These are phyloP conservation scores for Skeletonema marinoi DNA, from an alignment of 108 stramenopile genomes.

Conservation along the genomic window DNA sequence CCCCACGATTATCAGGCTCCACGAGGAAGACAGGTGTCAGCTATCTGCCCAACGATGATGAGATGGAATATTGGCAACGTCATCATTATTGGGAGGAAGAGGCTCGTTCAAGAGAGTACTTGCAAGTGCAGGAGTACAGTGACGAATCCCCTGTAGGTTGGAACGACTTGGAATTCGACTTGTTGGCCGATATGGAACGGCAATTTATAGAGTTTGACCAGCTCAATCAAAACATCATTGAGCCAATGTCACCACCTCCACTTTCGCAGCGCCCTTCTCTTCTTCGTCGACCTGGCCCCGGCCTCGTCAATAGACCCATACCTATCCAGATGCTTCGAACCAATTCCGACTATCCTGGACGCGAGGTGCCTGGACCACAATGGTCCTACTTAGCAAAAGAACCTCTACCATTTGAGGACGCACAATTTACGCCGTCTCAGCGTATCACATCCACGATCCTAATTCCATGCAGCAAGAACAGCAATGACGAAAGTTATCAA, in stretches of 20 bases:
- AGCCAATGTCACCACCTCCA: not conserved
- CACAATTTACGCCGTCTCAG: not conserved
- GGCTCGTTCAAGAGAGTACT: not conserved
- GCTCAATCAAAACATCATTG: not conserved
- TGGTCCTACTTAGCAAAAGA: not conserved
- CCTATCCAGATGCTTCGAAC: not conserved
- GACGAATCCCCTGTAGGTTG: not conserved
- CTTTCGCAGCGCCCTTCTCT: not conserved
- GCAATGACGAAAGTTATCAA: not conserved
- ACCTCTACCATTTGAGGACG: not conserved
- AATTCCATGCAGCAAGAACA: not conserved
- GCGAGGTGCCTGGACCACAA: not conserved
- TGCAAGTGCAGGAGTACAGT: not conserved
- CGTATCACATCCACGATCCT: not conserved
- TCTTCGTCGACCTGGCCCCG: not conserved
- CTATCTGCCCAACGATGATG: not conserved
- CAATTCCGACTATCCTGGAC: not conserved
- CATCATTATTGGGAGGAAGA: conserved; percentile 1
- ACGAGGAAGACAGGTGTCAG: not conserved
- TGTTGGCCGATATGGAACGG: not conserved
- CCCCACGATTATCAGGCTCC: not conserved
- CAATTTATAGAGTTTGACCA: not conserved
- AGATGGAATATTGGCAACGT: conserved; percentile 6
- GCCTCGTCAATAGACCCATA: not conserved
- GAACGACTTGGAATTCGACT: not conserved